Conservation (phyloP, 495 filamentous ascomycete genomes). For the Penicillium cinerascens region DNA sequence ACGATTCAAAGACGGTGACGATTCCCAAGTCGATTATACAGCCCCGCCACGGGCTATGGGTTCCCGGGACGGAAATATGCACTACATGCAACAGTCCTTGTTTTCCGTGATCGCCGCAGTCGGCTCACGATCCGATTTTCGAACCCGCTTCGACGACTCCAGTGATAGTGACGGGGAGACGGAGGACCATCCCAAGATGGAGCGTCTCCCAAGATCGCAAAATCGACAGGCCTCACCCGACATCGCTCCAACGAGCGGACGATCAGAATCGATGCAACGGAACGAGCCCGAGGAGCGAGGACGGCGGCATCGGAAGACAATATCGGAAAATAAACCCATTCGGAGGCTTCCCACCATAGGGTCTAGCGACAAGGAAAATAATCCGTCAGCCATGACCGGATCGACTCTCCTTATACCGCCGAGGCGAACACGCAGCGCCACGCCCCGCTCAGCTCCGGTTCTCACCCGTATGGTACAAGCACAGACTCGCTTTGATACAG, state of each 20-base stretch:
- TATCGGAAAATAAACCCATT: constrained; percentile 60
- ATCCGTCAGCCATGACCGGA: constrained; percentile 18
- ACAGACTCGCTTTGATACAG: constrained; percentile 57
- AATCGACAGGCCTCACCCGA: constrained; percentile 8
- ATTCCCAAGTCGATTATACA: constrained; percentile 70
- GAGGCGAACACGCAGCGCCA: constrained; percentile 36
- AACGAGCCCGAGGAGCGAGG: constrained; percentile 26
- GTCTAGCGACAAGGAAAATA: constrained; percentile 29
- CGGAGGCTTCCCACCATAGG: constrained; percentile 55
- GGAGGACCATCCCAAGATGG: constrained; percentile 16
- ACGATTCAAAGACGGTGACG: constrained; percentile 67
- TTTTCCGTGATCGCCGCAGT: constrained; percentile 94
- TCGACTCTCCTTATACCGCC: constrained; percentile 16
- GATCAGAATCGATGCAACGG: neutral
- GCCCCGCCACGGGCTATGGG: constrained; percentile 45
- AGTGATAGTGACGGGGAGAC: constrained; percentile 74
- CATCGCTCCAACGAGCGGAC: neutral
- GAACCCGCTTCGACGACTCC: constrained; percentile 74
- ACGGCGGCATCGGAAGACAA: constrained; percentile 50
- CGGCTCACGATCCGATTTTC: constrained; percentile 74
- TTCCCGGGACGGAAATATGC: constrained; percentile 41
- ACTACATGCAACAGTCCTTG: constrained; percentile 89
- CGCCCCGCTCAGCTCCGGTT: constrained; percentile 60
- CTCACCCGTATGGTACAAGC: constrained; percentile 83
- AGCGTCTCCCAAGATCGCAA: constrained; percentile 8